Conservation (phyloP, 2,329 filamentous ascomycete genomes). For the Paraphoma sp. region DNA sequence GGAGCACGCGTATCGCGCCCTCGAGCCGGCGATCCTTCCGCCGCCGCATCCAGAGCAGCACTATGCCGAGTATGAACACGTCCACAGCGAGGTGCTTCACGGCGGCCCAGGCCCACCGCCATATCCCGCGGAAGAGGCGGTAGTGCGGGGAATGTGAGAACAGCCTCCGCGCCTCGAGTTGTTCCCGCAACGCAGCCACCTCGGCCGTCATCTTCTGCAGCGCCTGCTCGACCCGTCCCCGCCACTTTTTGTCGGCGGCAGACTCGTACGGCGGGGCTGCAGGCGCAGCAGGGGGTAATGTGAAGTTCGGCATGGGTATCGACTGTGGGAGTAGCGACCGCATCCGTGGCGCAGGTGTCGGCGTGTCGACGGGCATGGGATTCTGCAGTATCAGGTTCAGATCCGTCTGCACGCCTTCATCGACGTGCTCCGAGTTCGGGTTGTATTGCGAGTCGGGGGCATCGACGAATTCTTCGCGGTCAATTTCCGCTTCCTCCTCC, state of each 20-base stretch:
- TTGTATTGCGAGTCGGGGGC: constrained; percentile 56
- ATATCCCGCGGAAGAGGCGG: constrained; percentile 62
- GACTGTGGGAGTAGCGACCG: constrained; percentile 23
- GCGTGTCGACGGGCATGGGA: constrained; percentile 15
- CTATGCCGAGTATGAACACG: constrained; percentile 66
- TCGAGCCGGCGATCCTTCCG: constrained; percentile 75
- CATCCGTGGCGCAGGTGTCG: constrained; percentile 25
- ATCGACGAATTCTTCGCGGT: constrained; percentile 55
- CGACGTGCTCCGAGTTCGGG: constrained; percentile 38
- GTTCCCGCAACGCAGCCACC: constrained; percentile 88
- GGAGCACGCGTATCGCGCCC: constrained; percentile 71
- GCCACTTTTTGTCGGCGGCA: constrained; percentile 68
- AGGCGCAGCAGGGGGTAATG: constrained; percentile 6
- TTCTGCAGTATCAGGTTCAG: constrained; percentile 20
- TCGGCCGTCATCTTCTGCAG: constrained; percentile 91
- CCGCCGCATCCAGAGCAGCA: constrained; percentile 75
- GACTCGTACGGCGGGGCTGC: constrained; percentile 18
- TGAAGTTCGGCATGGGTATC: constrained; percentile 24
- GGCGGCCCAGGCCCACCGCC: constrained; percentile 70
- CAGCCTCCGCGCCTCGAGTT: constrained; percentile 79
- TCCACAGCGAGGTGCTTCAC: constrained; percentile 79
- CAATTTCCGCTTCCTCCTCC: constrained; percentile 40
- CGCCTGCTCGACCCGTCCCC: constrained; percentile 81
- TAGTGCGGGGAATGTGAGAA: constrained; percentile 68
- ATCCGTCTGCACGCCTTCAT: constrained; percentile 17